A percentile compares a stretch with the other conserved stretches of the same genome.
Conservation (phyloP, 2,329 filamentous ascomycete species). For the Alternaria gansuensis region DNA sequence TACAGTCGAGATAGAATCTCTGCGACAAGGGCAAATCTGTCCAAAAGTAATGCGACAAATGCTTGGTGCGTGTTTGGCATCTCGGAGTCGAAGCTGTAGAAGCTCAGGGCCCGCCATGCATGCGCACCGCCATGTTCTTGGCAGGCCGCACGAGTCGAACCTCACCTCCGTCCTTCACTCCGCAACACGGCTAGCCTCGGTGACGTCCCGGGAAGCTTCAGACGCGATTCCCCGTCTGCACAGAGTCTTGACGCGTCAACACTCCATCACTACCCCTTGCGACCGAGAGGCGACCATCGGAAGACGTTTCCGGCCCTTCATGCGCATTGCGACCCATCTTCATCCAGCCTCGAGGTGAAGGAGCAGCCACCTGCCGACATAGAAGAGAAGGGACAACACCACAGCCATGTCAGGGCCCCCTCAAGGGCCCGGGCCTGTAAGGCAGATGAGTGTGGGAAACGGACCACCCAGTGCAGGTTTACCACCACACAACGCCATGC, state of each 20-base stretch:
- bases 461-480: conserved; percentile 54
- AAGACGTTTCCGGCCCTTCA: conserved; percentile 15
- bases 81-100: conserved; percentile 11
- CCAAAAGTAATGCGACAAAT: conserved; percentile 5
- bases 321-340: conserved; percentile 30
- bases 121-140: conserved; percentile 26
- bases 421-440: conserved; percentile 47
- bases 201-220: conserved; percentile 13
- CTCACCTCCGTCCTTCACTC: conserved; percentile 38
- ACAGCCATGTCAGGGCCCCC: conserved; percentile 50
- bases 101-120: conserved; percentile 11
- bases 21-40: neutral
- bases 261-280: neutral
- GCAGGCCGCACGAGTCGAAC: conserved; percentile 31
- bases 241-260: conserved; percentile 10
- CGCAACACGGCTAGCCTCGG: conserved; percentile 28
- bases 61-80: neutral
- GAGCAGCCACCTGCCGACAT: conserved; percentile 22
- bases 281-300: conserved; percentile 3
- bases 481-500: conserved; percentile 55
- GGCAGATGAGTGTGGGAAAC: conserved; percentile 55
- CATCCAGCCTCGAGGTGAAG: conserved; percentile 34
- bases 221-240: conserved; percentile 12
- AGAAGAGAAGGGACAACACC: conserved; percentile 34
- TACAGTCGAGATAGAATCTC: too few relatives aligned